Base-by-base conservation (phyloP, 805 yeast species). In the Metschnikowia amazonensis region DNA sequence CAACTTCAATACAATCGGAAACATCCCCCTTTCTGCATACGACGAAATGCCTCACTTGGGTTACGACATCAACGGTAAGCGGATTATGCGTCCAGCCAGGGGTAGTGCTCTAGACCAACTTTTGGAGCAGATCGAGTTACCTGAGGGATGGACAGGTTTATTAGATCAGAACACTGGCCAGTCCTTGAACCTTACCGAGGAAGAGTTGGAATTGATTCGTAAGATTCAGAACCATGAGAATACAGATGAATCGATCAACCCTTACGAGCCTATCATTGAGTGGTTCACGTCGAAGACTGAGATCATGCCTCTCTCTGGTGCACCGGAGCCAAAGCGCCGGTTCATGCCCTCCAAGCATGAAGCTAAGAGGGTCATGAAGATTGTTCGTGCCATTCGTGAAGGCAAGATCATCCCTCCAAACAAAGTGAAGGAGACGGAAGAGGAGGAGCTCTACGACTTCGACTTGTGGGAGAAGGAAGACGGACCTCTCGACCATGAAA, bases 121-220 rank as follows among this genome's bases (percentile, higher is more conserved):
- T 51, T 71, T 94, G 53, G 99, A 92, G 60, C 75, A 82, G 25
- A 94, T 94, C 49, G 99, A 94, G 50, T 74, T 94, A 52, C 99
- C 99, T 11, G 95, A 88, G 67, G 99, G 99, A 21, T 94, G 98
- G 98, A 94, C 99, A 13, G 99, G 99, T 38, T 74, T 94, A 50
- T 70, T 92, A 50, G 98, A 94, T 66, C 85, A 87, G 59, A 77
- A 82, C 59, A 89, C 98, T 5, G 99, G 99, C 50, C 65, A 81
- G 8, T 75, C 87, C 43, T 76, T 94, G 70, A 89, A 94, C 55
- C 73, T 94, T 52, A 80, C 89, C 6, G 76, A 77, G 43, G 97
- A 92, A 61, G 99, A 94, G 67, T 75, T 90, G 59, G 96, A 90
- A 55, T 76, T 94, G 52, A 87, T 94, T 60, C 76, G 83, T 53